These are phyloP conservation scores for Apiospora saccharicola DNA, from an alignment of 2,329 filamentous ascomycete species.

Conservation along the genomic window DNA sequence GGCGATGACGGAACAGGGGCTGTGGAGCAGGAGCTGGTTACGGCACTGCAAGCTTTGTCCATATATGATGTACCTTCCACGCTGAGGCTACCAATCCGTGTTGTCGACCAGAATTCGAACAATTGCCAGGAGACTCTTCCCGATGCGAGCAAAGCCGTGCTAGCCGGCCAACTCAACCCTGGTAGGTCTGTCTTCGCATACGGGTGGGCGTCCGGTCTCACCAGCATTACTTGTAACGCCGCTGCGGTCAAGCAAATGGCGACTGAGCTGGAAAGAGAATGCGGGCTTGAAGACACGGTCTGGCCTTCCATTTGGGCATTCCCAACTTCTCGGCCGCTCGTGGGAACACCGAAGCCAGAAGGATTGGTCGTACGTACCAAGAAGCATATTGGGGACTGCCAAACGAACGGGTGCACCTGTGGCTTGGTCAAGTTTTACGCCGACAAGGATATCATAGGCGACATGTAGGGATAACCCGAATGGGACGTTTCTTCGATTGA, in stretches of 20 bases:
- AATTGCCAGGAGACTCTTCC: slow-evolving; percentile 30
- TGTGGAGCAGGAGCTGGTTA: slow-evolving; percentile 35
- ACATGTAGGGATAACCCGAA: neutral
- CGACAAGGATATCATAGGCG: neutral
- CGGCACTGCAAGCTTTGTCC: slow-evolving; percentile 46
- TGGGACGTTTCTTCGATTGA: too few species aligned
- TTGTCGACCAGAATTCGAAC: slow-evolving; percentile 56
- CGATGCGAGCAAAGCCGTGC: slow-evolving; percentile 44
- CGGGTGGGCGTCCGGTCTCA: slow-evolving; percentile 69
- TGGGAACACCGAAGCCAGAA: slow-evolving; percentile 37
- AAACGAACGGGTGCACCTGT: slow-evolving; percentile 36
- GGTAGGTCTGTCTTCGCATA: slow-evolving; percentile 76
- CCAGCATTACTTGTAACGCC: slow-evolving; percentile 76
- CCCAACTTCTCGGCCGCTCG: slow-evolving; percentile 40
- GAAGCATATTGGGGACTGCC: slow-evolving; percentile 42
- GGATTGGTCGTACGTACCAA: slow-evolving; percentile 31
- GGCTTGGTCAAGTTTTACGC: slow-evolving; percentile 37
- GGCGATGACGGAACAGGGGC: slow-evolving; percentile 34
- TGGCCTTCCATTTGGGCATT: slow-evolving; percentile 45
- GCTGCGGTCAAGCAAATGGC: slow-evolving; percentile 73
- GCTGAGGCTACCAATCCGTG: slow-evolving; percentile 62
- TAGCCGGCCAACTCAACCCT: slow-evolving; percentile 48
- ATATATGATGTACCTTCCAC: slow-evolving; percentile 46
- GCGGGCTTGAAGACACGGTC: slow-evolving; percentile 31
- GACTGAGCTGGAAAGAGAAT: slow-evolving; percentile 39